phyloP scores from a whole-genome alignment of 2,329 filamentous ascomycete genomes.

The Alternaria sp. region DNA sequence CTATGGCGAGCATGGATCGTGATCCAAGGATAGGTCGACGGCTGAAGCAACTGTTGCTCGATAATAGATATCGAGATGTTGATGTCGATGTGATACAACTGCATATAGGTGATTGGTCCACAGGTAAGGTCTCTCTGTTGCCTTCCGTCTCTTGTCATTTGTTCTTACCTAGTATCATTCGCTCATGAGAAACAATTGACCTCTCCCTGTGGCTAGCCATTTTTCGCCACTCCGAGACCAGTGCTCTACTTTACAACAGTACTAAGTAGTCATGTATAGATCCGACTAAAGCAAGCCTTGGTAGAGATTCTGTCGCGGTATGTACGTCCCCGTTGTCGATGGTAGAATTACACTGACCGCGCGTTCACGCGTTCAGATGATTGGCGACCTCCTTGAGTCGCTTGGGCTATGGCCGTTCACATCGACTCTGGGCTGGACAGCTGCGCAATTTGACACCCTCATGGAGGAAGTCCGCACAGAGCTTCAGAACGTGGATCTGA shows the following conservation, averaged over 20 bases:
- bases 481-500: conserved; percentile 40
- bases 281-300: conserved; percentile 41
- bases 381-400: conserved; percentile 50
- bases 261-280: conserved; percentile 32
- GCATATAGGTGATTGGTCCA: conserved; percentile 51
- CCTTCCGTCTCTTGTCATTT: background rate
- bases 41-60: conserved; percentile 40
- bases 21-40: conserved; percentile 47
- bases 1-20: conserved; percentile 47
- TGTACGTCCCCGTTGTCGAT: background rate
- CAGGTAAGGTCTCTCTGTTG: conserved; percentile 35
- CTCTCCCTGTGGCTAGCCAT: background rate
- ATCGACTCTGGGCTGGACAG: conserved; percentile 43
- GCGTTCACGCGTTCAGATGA: conserved; percentile 23
- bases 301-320: conserved; percentile 34
- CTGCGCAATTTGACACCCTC: conserved; percentile 41
- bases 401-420: conserved; percentile 51
- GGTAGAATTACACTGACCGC: conserved; percentile 2
- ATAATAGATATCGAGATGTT: conserved; percentile 46
- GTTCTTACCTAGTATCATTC: background rate
- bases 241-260: background rate
- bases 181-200: background rate
- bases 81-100: conserved; percentile 40
- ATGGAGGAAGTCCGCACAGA: conserved; percentile 43
- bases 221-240: background rate